phyloP scores from a whole-genome alignment of 495 filamentous ascomycete species.

The Trichoderma erinaceum region DNA sequence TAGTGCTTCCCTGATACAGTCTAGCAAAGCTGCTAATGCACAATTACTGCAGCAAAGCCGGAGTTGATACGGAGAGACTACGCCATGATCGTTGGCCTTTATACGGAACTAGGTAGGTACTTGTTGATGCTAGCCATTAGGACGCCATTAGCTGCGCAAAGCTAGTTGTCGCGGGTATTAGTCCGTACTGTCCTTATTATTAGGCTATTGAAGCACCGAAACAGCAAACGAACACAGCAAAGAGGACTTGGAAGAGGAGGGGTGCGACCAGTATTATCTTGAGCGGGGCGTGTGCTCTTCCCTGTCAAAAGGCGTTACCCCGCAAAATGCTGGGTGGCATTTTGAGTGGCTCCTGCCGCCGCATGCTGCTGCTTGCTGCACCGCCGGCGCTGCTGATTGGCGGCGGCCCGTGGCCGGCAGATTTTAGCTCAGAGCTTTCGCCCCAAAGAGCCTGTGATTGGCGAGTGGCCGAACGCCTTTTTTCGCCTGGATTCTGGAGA shows the following conservation, averaged over 20 bases:
- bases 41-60: neutral
- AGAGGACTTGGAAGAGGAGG: neutral
- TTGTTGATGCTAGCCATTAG: neutral
- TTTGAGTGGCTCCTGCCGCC: neutral
- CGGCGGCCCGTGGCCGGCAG: constrained; percentile 8
- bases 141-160: neutral
- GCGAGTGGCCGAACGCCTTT: neutral
- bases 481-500: neutral
- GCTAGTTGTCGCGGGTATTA: neutral
- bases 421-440: constrained; percentile 7
- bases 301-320: constrained; percentile 11
- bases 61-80: neutral
- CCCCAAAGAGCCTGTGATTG: neutral
- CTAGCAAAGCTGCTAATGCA: neutral
- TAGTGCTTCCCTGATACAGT: neutral
- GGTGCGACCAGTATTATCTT: neutral
- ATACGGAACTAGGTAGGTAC: neutral
- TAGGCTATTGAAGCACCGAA: too few species aligned
- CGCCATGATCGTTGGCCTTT: neutral
- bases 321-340: constrained; percentile 13
- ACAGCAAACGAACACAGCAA: neutral
- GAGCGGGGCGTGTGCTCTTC: neutral
- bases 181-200: too few species aligned
- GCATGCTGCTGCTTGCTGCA: neutral
- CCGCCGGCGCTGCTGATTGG: constrained; percentile 11